Base-by-base conservation (phyloP, 208 protist genomes). In the Phytomonas francai region DNA sequence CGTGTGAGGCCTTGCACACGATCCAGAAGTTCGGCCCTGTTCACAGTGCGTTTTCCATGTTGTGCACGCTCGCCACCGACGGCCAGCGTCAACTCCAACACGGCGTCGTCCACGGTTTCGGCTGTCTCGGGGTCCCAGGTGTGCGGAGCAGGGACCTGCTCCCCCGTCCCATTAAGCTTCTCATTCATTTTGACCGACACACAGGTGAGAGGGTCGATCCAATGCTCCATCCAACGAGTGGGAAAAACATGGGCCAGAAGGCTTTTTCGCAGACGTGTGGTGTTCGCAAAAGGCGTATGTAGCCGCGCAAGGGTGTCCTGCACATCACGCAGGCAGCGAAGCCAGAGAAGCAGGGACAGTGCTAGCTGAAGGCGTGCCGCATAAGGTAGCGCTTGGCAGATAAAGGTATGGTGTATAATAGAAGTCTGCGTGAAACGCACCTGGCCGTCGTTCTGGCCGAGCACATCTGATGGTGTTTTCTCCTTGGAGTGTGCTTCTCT, bases 131-230 rank as follows among this genome's bases (percentile, higher is more conserved):
- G 72, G 31, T 83, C 60, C 88, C 88, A 93, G 49, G 83, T 75
- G 78, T 91, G 80, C n/a, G 88, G 88, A 2, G 88, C 84, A 0
- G 85, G 84, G 9, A 89, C 65, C 75, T 93, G 88, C 77, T 91
- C 84, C 0, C 75, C 88, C 2, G 83, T 91, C 28, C 65, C 65
- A 67, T 93, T 93, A n/a, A 77, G 63, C 34, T 11, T 30, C 1
- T 59, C 58, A 54, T 76, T 78, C 77, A 89, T 81, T 65, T 74
- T 76, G 0, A 76, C 66, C 30, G 54, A n/a, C 12, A 91, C 84
- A 16, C 73, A 82, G 29, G 80, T 88, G 75, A 78, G 77, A 51
- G 71, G 71, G 65, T 94, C 85, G 27, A 87, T 73, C 77, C 74
- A 84, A 61, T 79, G 70, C 64, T 94, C 88, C n/a, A 67, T 60